phyloP scores from a whole-genome alignment of 2,329 filamentous ascomycete genomes.

The Aspergillus brasiliensis region DNA sequence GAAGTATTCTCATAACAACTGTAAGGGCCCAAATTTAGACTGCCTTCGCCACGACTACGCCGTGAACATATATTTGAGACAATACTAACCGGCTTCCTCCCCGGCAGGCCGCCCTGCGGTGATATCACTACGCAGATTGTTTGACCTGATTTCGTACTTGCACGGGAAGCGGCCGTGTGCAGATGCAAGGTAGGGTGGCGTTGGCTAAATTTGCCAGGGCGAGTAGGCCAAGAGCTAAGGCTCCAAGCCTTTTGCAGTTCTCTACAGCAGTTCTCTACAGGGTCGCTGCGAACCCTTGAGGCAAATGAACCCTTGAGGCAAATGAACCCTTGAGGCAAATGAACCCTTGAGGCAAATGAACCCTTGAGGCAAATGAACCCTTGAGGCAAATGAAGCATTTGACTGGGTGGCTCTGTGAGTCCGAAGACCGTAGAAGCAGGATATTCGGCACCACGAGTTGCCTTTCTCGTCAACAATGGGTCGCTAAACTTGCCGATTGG shows the following conservation, averaged over 20 bases:
- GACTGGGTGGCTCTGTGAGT: background rate
- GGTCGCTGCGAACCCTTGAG: too few species aligned
- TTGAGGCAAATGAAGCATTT: background rate
- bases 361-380: too few species aligned
- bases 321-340: too few species aligned
- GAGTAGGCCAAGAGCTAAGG: background rate
- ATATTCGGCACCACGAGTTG: background rate
- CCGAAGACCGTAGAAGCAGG: background rate
- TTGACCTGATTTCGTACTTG: background rate
- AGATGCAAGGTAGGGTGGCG: background rate
- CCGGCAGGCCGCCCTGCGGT: background rate
- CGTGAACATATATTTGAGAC: too few species aligned
- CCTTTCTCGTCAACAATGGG: background rate
- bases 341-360: too few species aligned
- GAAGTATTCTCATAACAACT: background rate
- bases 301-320: too few species aligned
- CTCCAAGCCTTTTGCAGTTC: too few species aligned
- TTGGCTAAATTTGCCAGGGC: too few species aligned
- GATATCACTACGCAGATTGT: background rate
- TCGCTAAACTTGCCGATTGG: background rate
- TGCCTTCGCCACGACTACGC: background rate
- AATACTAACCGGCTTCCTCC: too few species aligned
- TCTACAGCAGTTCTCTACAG: too few species aligned
- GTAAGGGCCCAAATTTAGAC: background rate
- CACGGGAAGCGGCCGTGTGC: background rate